phyloP scores from a whole-genome alignment of 345 rosid species.

The Trapa bicornis region DNA sequence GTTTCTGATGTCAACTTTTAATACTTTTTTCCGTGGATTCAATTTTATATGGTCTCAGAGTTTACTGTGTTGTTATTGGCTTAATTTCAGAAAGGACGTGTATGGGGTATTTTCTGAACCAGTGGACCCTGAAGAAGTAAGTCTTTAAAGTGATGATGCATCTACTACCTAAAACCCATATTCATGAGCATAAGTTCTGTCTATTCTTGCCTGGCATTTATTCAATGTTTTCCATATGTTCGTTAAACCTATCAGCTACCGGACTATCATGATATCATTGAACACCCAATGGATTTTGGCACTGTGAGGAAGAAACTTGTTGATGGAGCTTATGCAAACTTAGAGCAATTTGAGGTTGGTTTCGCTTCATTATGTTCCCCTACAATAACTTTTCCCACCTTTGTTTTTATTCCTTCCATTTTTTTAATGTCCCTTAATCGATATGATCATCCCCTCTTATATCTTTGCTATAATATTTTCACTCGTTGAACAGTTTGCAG shows the following conservation, averaged over 20 bases:
- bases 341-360: slow-evolving; percentile 82
- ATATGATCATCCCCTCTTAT: neutral
- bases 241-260: slow-evolving; percentile 50
- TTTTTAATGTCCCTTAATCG: neutral
- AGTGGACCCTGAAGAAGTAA: slow-evolving; percentile 60
- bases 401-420: neutral
- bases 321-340: slow-evolving; percentile 35
- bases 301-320: slow-evolving; percentile 57
- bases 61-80: slow-evolving; percentile 11
- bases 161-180: slow-evolving; percentile 1
- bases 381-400: neutral
- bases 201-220: neutral
- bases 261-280: slow-evolving; percentile 63
- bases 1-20: slow-evolving; percentile 10
- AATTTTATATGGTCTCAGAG: slow-evolving; percentile 6
- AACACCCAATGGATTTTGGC: slow-evolving; percentile 81
- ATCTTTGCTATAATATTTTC: neutral
- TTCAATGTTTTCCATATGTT: slow-evolving; percentile 3
- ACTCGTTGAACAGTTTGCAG: neutral
- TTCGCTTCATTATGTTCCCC: slow-evolving; percentile 3
- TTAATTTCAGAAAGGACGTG: slow-evolving; percentile 50
- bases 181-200: neutral
- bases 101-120: slow-evolving; percentile 63
- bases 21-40: slow-evolving; percentile 14
- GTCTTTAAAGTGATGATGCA: slow-evolving; percentile 12